phyloP scores from a whole-genome alignment of 1,284 basidiomycete genomes.

The Ustilago shanxiensis region DNA sequence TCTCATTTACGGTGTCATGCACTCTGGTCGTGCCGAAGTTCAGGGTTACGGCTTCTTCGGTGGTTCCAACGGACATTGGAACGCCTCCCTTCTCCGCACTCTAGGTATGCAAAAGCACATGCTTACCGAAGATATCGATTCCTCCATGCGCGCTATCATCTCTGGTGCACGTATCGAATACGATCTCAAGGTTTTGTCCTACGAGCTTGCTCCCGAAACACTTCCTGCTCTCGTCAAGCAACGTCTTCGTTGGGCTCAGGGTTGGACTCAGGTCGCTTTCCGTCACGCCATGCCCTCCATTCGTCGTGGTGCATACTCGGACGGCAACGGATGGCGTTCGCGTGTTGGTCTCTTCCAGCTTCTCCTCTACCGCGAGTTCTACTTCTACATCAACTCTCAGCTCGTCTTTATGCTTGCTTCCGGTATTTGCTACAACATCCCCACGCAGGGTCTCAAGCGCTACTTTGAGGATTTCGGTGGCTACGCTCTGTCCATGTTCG shows the following conservation, averaged over 20 bases:
- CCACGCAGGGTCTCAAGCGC: constrained; percentile 34
- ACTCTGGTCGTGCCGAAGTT: constrained; percentile 59
- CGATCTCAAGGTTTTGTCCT: constrained; percentile 59
- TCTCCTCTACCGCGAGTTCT: constrained; percentile 59
- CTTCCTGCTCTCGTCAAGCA: constrained; percentile 59
- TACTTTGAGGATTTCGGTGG: constrained; percentile 58
- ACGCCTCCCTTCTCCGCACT: constrained; percentile 57
- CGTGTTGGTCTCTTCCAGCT: constrained; percentile 59
- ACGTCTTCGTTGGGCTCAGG: constrained; percentile 63
- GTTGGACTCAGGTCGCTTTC: constrained; percentile 64
- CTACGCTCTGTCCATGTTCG: constrained; percentile 47
- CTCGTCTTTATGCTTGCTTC: constrained; percentile 51
- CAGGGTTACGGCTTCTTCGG: constrained; percentile 64
- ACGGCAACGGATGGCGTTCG: constrained; percentile 49
- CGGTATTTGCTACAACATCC: constrained; percentile 52
- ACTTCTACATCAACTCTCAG: constrained; percentile 62
- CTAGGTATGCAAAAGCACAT: constrained; percentile 61
- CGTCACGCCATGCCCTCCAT: constrained; percentile 57
- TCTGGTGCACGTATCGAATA: constrained; percentile 63
- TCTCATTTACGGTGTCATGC: constrained; percentile 62
- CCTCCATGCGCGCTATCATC: constrained; percentile 61
- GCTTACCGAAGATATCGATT: constrained; percentile 66
- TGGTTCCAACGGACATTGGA: constrained; percentile 66
- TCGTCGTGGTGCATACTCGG: constrained; percentile 56
- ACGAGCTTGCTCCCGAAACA: constrained; percentile 61